Evolutionary conservation across 2,329 filamentous ascomycete species (phyloP).

Genomic region (Boeremia lycopersici): DNA sequence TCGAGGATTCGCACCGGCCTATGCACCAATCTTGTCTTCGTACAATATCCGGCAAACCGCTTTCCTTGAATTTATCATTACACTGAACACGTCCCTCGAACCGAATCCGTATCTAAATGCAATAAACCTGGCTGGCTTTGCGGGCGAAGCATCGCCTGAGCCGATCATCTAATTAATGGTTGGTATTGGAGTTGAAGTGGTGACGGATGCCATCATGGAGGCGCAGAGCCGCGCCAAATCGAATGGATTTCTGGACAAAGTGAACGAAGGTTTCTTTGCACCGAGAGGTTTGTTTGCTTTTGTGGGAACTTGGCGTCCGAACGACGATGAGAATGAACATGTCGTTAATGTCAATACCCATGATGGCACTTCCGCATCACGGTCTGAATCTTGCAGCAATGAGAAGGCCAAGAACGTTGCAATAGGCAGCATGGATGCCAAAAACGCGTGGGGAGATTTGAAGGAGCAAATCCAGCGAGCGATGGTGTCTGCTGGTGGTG

Average conservation of each 20-base stretch:
- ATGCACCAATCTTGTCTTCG: slow-evolving; percentile 55
- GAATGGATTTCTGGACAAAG: slow-evolving; percentile 60
- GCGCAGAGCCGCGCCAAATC: slow-evolving; percentile 46
- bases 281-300: slow-evolving; percentile 61
- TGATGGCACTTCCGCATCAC: background rate
- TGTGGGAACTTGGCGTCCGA: slow-evolving; percentile 60
- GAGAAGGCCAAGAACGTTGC: background rate
- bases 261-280: slow-evolving; percentile 63
- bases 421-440: background rate
- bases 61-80: slow-evolving; percentile 57
- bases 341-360: background rate
- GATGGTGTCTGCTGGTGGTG: slow-evolving; percentile 4
- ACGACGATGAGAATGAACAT: slow-evolving; percentile 22
- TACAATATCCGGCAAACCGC: slow-evolving; percentile 54
- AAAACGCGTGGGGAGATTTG: background rate
- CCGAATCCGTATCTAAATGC: slow-evolving; percentile 30
- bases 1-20: slow-evolving; percentile 60
- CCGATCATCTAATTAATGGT: slow-evolving; percentile 39
- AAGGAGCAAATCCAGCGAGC: slow-evolving; percentile 5
- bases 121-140: slow-evolving; percentile 39
- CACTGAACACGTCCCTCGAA: slow-evolving; percentile 53
- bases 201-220: slow-evolving; percentile 25
- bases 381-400: background rate
- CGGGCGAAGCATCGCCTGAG: slow-evolving; percentile 19
- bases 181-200: slow-evolving; percentile 50